Evolutionary conservation across 495 filamentous ascomycete species (phyloP).

Genomic region (Cudoniella acicularis): DNA sequence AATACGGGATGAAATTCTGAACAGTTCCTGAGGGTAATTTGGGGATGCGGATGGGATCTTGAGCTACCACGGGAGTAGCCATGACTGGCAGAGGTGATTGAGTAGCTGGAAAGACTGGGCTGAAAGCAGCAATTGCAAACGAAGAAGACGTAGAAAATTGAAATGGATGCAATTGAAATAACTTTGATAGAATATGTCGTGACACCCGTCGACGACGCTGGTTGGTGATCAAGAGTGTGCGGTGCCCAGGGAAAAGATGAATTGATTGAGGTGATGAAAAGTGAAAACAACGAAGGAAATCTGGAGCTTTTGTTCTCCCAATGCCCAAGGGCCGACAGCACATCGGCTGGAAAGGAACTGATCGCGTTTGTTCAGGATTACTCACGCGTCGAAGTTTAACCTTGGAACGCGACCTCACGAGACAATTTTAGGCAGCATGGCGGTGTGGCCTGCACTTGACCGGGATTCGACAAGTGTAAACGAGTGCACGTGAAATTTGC

Average conservation of each 20-base stretch:
- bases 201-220: too few species aligned
- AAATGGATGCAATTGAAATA: too few species aligned
- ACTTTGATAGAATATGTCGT: too few species aligned
- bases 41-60: conserved; percentile 3
- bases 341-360: neutral
- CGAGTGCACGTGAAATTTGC: neutral
- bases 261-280: neutral
- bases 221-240: too few species aligned
- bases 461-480: neutral
- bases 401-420: neutral
- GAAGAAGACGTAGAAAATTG: too few species aligned
- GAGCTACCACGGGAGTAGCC: neutral
- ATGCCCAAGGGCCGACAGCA: neutral
- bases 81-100: neutral
- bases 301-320: neutral
- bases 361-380: neutral
- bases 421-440: neutral
- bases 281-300: neutral
- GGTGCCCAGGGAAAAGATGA: neutral
- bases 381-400: conserved; percentile 8
- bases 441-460: neutral
- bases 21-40: conserved; percentile 4
- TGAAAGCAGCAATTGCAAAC: too few species aligned
- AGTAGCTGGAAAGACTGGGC: too few species aligned
- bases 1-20: conserved; percentile 39